A percentile compares a stretch with the other conserved stretches of the same genome.
Evolutionary conservation across 2,329 filamentous ascomycete species (phyloP).

Genomic region (Talaromyces sp.): DNA sequence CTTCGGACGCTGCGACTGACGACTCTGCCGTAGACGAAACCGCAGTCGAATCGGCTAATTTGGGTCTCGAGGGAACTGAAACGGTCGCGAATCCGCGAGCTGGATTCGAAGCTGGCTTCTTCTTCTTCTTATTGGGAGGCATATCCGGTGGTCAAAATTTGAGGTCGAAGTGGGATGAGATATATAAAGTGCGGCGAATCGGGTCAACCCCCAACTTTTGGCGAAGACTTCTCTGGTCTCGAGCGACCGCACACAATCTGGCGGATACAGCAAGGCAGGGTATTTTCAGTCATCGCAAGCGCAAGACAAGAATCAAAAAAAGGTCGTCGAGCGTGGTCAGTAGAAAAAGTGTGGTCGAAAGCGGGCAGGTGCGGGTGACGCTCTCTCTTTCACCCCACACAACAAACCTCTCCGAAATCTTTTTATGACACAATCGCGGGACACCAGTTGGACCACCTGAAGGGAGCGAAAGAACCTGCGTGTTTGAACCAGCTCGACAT

Average conservation of each 20-base stretch:
- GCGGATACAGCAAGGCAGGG: background rate
- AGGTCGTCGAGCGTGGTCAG: background rate
- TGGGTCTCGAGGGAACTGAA: slow-evolving; percentile 79
- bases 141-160: slow-evolving; percentile 39
- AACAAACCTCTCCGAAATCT: slow-evolving; percentile 28
- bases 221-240: background rate
- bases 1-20: slow-evolving; percentile 25
- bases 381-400: slow-evolving; percentile 19
- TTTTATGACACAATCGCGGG: slow-evolving; percentile 29
- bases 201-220: background rate
- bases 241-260: background rate
- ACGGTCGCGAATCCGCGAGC: slow-evolving; percentile 91
- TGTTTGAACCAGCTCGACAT: slow-evolving; percentile 17
- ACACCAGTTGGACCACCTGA: slow-evolving; percentile 15
- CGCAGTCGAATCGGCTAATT: slow-evolving; percentile 40
- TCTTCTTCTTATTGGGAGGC: slow-evolving; percentile 77
- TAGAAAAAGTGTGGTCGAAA: background rate
- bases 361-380: slow-evolving; percentile 18
- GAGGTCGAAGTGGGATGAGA: background rate
- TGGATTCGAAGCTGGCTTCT: slow-evolving; percentile 81
- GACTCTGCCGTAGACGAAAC: slow-evolving; percentile 22
- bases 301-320: background rate
- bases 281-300: background rate
- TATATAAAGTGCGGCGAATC: background rate
- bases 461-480: slow-evolving; percentile 12